Evolutionary conservation across 2,329 filamentous ascomycete species (phyloP), one percentile per base, ranked within the genome.

Genomic region (Helotiales sp.): DNA sequence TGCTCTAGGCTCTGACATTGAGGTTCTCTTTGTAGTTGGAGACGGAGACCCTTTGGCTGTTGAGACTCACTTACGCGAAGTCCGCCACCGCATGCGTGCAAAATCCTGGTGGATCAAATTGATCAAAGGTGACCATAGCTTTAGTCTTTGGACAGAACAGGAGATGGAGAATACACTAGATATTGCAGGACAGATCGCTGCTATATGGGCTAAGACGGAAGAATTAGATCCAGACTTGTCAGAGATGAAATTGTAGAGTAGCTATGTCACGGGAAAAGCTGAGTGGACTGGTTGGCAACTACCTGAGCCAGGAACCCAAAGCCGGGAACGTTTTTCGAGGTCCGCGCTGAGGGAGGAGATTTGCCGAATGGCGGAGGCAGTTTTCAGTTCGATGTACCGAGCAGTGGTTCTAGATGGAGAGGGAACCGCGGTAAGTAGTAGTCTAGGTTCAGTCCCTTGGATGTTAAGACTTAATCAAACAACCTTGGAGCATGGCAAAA

Each of bases 21-120:
- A 57, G 19, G 54, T 52, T 7, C 54, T 57, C 5, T 52, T 52
- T 15, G 42, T 57, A 7, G 30, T 52, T n/a, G 54, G 54, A 10
- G 48, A 57, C 27, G 49, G 38, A 12, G 54, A 57, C 17, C 36
- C 46, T 2, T 17, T 57, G 13, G 46, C 46, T 13, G 38, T 51
- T 13, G 54, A 57, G 24, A 52, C 38, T 3, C 47, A 52, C n/a
- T 30, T 57, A 24, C 38, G 33, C 17, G 54, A 52, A 17, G 44
- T 57, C 27, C 47, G 54, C n/a, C 27, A 52, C 15, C 27, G 42
- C 29, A 57, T 57, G 54, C 49, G 42, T 30, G 54, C 54, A n/a
- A 57, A 47, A 48, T 46, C 47, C 5, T 57, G 48, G 54, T 52
- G 50, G 50, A 52, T 42, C 13, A 52, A 52, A 24, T 15, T 52